A percentile compares a stretch with the other conserved stretches of the same genome.
phyloP scores from a whole-genome alignment of 2,329 filamentous ascomycete genomes.

The Allantophomopsis cytisporea region DNA sequence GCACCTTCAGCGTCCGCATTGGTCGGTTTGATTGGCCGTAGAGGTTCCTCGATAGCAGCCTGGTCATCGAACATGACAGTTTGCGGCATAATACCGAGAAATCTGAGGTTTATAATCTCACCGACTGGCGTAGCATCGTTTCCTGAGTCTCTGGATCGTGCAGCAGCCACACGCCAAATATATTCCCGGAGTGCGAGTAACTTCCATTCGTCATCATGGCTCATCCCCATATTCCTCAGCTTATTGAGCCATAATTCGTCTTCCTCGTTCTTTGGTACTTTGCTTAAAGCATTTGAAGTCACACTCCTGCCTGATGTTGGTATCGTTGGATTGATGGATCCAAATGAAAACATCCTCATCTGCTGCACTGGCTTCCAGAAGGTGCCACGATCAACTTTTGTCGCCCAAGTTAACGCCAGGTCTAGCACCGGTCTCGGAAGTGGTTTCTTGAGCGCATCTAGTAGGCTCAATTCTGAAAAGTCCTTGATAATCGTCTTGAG shows the following conservation, averaged over 20 bases:
- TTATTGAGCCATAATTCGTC: constrained; percentile 89
- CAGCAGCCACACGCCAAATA: constrained; percentile 72
- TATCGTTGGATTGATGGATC: constrained; percentile 37
- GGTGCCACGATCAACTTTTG: constrained; percentile 62
- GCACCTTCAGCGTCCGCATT: constrained; percentile 18
- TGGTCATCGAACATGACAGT: constrained; percentile 87
- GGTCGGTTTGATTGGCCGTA: constrained; percentile 19
- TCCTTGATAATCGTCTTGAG: constrained; percentile 59
- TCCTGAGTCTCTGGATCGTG: constrained; percentile 41
- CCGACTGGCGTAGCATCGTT: constrained; percentile 36
- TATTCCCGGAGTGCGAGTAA: constrained; percentile 77
- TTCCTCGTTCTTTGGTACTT: constrained; percentile 68
- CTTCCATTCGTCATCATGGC: constrained; percentile 77
- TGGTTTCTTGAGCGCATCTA: constrained; percentile 75
- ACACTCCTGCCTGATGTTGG: constrained; percentile 41
- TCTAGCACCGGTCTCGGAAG: constrained; percentile 72
- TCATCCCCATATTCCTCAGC: constrained; percentile 72
- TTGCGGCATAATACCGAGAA: constrained; percentile 66
- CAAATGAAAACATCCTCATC: constrained; percentile 55
- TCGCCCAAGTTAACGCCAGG: constrained; percentile 74
- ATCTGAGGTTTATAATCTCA: constrained; percentile 60
- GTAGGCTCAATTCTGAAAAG: constrained; percentile 58
- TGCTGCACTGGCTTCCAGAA: constrained; percentile 78
- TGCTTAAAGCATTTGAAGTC: constrained; percentile 42
- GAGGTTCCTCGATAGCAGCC: constrained; percentile 32